phyloP scores from a whole-genome alignment of 805 yeast genomes.

The Citeromyces nyonsensis region DNA sequence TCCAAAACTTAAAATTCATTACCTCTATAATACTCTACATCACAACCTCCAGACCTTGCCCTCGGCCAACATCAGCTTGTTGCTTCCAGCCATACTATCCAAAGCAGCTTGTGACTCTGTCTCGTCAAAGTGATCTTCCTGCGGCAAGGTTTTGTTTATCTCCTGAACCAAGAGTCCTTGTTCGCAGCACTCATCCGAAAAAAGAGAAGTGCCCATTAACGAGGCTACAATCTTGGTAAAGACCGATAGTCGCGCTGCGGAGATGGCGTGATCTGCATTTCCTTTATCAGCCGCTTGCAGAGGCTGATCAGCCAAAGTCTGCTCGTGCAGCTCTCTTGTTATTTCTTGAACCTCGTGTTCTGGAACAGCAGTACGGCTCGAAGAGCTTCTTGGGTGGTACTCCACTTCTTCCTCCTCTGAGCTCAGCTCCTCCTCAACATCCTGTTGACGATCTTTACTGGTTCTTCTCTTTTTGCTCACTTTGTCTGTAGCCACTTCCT shows the following conservation, averaged over 20 bases:
- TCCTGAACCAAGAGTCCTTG: conserved; percentile 2
- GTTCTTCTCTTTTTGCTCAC: conserved; percentile 15
- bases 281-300: no score
- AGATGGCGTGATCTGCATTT: conserved; percentile 12
- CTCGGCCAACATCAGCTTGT: conserved; percentile 31
- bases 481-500: conserved; percentile 33
- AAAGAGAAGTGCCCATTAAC: conserved; percentile 2
- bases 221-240: conserved; percentile 31
- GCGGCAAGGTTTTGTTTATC: conserved; percentile 14
- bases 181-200: no score
- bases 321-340: no score
- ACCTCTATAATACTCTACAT: conserved; percentile 2
- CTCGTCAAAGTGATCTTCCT: conserved; percentile 28
- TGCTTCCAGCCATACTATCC: conserved; percentile 22
- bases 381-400: neutral
- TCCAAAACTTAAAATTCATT: no score
- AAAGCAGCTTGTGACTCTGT: conserved; percentile 29
- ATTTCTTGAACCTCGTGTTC: no score
- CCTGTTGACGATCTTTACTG: conserved; percentile 5
- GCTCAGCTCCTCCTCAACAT: neutral
- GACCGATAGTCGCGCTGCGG: conserved; percentile 29
- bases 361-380: no score
- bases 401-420: conserved; percentile 3
- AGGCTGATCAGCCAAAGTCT: no score
- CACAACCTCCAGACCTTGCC: conserved; percentile 29